Conservation (phyloP, 2,329 filamentous ascomycete species). For the Juglanconis sp. region DNA sequence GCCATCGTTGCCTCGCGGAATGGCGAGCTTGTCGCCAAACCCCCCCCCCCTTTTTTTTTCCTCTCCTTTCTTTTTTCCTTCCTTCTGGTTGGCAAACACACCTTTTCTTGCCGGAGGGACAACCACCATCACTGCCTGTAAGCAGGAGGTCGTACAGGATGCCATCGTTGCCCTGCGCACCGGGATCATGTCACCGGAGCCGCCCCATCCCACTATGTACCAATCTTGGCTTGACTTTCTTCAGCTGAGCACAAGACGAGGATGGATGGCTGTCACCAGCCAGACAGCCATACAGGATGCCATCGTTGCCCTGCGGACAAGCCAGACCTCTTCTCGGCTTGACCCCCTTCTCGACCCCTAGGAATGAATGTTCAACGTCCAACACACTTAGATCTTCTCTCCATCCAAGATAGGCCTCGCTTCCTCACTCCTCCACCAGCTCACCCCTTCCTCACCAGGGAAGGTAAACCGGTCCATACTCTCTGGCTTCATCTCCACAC, state of each 20-base stretch:
- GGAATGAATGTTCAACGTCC: background rate
- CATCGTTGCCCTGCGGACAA: constrained; percentile 29
- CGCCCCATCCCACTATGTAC: background rate
- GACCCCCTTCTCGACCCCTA: background rate
- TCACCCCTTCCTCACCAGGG: constrained; percentile 72
- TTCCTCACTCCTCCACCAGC: constrained; percentile 83
- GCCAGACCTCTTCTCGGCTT: constrained; percentile 9
- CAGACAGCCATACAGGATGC: constrained; percentile 25
- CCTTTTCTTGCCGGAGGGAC: background rate
- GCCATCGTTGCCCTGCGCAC: constrained; percentile 25
- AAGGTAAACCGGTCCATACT: constrained; percentile 80
- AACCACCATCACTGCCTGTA: background rate
- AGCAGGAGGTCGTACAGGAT: constrained; percentile 18
- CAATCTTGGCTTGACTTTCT: background rate
- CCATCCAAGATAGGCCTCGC: constrained; percentile 71
- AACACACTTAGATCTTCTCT: constrained; percentile 43
- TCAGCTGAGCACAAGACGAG: constrained; percentile 14
- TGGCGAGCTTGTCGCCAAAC: background rate
- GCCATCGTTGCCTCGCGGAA: constrained; percentile 14
- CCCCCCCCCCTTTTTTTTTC: no score
- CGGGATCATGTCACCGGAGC: constrained; percentile 19
- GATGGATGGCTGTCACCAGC: constrained; percentile 8
- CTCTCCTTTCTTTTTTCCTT: no score
- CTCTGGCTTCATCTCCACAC: constrained; percentile 87
- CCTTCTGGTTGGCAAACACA: background rate